Evolutionary conservation across 345 rosid genomes (phyloP), one percentile per base, ranked within the genome.

Genomic region (Moricandia moricandioides): DNA sequence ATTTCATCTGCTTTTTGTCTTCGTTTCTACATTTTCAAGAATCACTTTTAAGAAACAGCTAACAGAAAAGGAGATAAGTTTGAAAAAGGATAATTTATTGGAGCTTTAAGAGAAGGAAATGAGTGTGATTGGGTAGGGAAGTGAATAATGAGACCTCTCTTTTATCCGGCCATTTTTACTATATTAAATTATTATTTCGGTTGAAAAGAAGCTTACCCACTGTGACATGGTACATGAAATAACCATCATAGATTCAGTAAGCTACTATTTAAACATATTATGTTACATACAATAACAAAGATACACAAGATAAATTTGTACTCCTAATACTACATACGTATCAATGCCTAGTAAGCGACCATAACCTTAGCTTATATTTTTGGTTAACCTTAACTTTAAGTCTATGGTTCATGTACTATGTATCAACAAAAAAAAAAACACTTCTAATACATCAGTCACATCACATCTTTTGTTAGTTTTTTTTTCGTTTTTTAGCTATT

Each of bases 11-110:
- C 45, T 56, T n/a, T 57, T 78, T 67, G 77, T 60, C 73, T 60
- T 67, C 68, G 24, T 67, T 72, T 52, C 60, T 60, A 67, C 73
- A 78, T 67, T 67, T 78, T 45, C 77, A 61, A 65, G 65, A 72
- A 78, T 78, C 77, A 39, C 39, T 78, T 78, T 78, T 9, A 10
- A 71, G 75, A 65, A 77, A 65, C 35, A 64, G 56, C 58, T 76
- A 64, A 30, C 73, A 17, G 62, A 71, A 66, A 66, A 24, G 76
- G 67, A 57, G 76, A 77, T 65, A 65, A 77, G n/a, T 77, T 71
- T 77, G 62, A 51, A 75, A 58, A 71, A 61, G 24, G 29, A 59
- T 34, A 16, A 47, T 34, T 65, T 14, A 56, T 39, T 33, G 33
- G 58, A 30, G 40, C 31, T 64, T 45, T 61, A 64, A 60, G 14